Evolutionary conservation across 179 eudicot species (phyloP).

Genomic region (Heliamphora ciliata): DNA sequence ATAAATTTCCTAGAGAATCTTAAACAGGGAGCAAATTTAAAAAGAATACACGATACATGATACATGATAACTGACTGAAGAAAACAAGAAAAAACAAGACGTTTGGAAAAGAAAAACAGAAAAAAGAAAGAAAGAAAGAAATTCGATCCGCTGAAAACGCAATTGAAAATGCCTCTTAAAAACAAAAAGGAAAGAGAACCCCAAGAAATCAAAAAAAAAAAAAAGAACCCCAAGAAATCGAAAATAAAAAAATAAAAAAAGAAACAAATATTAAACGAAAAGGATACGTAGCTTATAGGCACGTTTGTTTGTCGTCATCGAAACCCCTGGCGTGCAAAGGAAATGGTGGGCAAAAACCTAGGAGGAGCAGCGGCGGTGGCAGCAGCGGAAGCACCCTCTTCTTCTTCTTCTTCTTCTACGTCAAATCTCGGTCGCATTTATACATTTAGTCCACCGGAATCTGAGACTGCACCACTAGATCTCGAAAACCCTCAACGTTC

Average conservation of each 20-base stretch:
- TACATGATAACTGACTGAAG: neutral
- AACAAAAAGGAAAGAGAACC: neutral
- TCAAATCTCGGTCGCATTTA: neutral
- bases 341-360: conserved; percentile 15
- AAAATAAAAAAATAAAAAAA: neutral
- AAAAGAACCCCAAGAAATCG: neutral
- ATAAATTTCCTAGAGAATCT: neutral
- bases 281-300: conserved; percentile 99
- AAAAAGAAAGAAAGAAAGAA: too few species aligned
- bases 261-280: conserved; percentile 1
- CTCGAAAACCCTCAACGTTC: conserved; percentile 10
- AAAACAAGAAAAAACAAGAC: neutral
- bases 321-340: neutral
- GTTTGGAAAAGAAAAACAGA: too few species aligned
- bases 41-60: neutral
- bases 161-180: neutral
- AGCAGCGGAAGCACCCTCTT: neutral
- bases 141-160: neutral
- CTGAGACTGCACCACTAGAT: conserved; percentile 13
- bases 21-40: neutral
- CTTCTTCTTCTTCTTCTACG: conserved; percentile 1
- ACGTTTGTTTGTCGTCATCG: conserved; percentile 70
- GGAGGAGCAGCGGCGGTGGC: neutral
- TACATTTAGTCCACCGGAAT: conserved; percentile 1
- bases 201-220: neutral